Base-by-base conservation (phyloP, 257 asterid genomes). In the Euphrasia confusa region DNA sequence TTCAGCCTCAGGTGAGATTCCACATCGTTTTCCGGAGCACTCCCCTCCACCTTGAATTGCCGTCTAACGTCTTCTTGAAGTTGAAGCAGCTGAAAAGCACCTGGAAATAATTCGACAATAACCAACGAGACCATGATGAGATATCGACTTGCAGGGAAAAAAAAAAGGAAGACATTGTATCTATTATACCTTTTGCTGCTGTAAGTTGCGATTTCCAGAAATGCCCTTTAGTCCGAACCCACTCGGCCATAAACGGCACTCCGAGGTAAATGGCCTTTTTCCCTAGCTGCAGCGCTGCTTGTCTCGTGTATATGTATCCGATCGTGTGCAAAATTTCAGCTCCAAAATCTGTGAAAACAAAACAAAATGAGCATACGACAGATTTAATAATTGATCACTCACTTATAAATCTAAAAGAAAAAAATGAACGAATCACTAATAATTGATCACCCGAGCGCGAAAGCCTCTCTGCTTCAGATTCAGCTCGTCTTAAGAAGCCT, bases 1-100 rank as follows among this genome's bases (percentile, higher is more conserved):
- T 90, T 87, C 65, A 61, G 64, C 49, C 84, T 71, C n/a, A 83
- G 68, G 72, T 85, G 96, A 21, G 97, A 77, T 68, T 90, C 96
- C n/a, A 81, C 77, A 6, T 80, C 88, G 17, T 84, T 82, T 56
- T 81, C 95, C 26, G 75, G 78, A 4, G 73, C 84, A 57, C 73
- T 73, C 0, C 88, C 94, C 11, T 87, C 90, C 74, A 75, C 73
- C 61, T 81, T 83, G 73, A 76, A 79, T 32, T 88, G 91, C 33
- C 86, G 85, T 59, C 82, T 76, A 5, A 71, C 69, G 58, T 90
- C 94, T 58, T 90, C 98, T 65, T 90, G 98, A 72, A 88, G 94
- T 69, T 90, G 98, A 66, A 88, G 86, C 84, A 91, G 71, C 87
- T 91, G 96, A 77, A 85, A 85, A 53, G 98, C 96, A 71, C 98